Evolutionary conservation across 1,139 yeast species (phyloP).

Genomic region (Zygosaccharomyces sapae): DNA sequence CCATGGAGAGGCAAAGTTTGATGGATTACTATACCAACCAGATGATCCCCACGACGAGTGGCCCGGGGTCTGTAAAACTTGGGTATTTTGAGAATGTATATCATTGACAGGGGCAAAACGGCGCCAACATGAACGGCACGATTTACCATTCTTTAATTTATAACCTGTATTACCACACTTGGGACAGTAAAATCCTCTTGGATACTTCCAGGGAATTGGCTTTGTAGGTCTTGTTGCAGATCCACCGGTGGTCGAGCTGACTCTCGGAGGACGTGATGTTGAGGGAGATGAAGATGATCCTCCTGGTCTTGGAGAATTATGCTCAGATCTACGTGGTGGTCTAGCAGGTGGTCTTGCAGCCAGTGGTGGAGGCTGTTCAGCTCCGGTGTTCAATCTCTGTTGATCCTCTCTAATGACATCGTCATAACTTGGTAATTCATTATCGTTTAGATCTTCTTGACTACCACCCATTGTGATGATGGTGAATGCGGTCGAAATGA

Average conservation of each 20-base stretch:
- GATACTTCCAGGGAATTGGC: conserved; percentile 64
- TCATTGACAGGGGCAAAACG: conserved; percentile 48
- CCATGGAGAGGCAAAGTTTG: conserved; percentile 4
- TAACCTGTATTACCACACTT: conserved; percentile 76
- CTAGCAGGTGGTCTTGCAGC: conserved; percentile 2
- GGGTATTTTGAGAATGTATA: conserved; percentile 13
- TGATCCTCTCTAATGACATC: conserved; percentile 28
- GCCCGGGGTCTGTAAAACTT: conserved; percentile 13
- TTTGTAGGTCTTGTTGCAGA: conserved; percentile 12
- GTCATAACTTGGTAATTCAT: conserved; percentile 36
- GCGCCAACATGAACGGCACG: conserved; percentile 73
- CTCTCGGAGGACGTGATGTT: conserved; percentile 11
- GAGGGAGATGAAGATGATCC: conserved; percentile 14
- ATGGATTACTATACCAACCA: conserved; percentile 5
- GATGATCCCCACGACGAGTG: neutral
- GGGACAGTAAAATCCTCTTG: conserved; percentile 55
- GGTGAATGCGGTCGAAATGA: neutral
- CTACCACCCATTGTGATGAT: neutral
- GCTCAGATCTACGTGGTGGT: neutral
- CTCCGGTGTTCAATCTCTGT: conserved; percentile 7
- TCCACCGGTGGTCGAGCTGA: conserved; percentile 6
- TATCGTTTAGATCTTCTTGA: conserved; percentile 8
- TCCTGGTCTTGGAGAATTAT: conserved; percentile 11
- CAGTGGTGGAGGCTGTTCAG: conserved; percentile 7
- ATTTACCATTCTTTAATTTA: conserved; percentile 57